phyloP scores from a whole-genome alignment of 305 asterid genomes.

The Plantago coronopus region DNA sequence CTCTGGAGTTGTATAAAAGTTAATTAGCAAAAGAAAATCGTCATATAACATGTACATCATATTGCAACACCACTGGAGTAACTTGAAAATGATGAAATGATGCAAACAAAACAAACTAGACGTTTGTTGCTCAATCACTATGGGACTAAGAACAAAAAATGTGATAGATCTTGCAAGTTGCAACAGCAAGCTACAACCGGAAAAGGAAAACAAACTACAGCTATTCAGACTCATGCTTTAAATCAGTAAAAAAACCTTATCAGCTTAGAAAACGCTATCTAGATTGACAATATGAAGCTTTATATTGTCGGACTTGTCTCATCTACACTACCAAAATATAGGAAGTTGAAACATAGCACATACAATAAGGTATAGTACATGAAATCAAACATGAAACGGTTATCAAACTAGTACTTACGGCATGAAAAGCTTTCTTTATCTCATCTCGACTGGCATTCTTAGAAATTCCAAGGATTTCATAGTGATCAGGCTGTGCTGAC shows the following conservation, averaged over 20 bases:
- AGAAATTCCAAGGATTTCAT: conserved; percentile 73
- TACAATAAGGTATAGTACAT: too few relatives aligned
- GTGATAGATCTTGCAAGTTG: too few relatives aligned
- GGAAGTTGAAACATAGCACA: background rate
- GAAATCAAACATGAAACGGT: conserved; percentile 4
- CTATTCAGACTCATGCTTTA: too few relatives aligned
- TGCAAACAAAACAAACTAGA: too few relatives aligned
- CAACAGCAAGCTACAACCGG: too few relatives aligned
- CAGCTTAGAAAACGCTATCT: background rate
- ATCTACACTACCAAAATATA: background rate
- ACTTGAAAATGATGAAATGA: too few relatives aligned
- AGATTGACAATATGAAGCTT: background rate
- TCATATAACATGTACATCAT: conserved; percentile 12
- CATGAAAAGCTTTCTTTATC: conserved; percentile 83
- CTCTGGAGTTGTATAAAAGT: too few relatives aligned
- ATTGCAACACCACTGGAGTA: background rate
- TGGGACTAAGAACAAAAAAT: too few relatives aligned
- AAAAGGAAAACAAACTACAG: too few relatives aligned
- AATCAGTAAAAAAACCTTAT: background rate
- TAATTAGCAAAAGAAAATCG: conserved; percentile 15
- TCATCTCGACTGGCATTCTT: conserved; percentile 59
- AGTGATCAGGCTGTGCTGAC: conserved; percentile 50
- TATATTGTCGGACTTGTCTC: background rate
- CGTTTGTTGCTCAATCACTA: too few relatives aligned
- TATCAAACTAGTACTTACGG: conserved; percentile 43